Evolutionary conservation across 2,329 filamentous ascomycete genomes (phyloP).

Genomic region (Trichoderma lentiforme): DNA sequence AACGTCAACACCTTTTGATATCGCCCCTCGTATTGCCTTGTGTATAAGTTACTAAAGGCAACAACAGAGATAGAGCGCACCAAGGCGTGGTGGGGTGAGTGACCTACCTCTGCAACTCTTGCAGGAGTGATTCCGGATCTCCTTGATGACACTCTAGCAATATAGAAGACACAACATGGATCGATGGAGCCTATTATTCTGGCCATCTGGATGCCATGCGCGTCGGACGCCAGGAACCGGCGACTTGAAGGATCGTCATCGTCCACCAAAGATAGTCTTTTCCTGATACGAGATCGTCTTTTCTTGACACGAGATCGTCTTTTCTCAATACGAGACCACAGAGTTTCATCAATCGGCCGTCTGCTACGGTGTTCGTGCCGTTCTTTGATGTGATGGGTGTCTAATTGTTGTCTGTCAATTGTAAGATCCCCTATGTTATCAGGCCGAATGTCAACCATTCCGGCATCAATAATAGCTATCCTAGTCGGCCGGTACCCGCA

Average conservation of each 20-base stretch:
- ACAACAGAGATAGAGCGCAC: not conserved
- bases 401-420: not conserved
- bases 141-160: not conserved
- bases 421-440: not conserved
- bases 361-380: not conserved
- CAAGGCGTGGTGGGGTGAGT: not conserved
- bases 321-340: not conserved
- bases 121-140: not conserved
- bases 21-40: not conserved
- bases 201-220: not conserved
- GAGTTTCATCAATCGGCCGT: not conserved
- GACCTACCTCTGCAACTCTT: not conserved
- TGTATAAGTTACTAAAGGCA: not conserved
- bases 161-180: not conserved
- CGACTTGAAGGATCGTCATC: not conserved
- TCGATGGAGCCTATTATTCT: not conserved
- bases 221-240: not conserved
- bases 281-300: not conserved
- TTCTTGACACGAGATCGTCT: not conserved
- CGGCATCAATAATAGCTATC: constrained; percentile 1
- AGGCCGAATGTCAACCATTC: not conserved
- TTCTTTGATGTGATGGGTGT: not conserved
- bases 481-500: not conserved
- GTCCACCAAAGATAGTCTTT: not conserved
- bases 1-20: not conserved